Evolutionary conservation across 495 filamentous ascomycete genomes (phyloP), one percentile per base, ranked within the genome.

Genomic region (Penicillium silybi): DNA sequence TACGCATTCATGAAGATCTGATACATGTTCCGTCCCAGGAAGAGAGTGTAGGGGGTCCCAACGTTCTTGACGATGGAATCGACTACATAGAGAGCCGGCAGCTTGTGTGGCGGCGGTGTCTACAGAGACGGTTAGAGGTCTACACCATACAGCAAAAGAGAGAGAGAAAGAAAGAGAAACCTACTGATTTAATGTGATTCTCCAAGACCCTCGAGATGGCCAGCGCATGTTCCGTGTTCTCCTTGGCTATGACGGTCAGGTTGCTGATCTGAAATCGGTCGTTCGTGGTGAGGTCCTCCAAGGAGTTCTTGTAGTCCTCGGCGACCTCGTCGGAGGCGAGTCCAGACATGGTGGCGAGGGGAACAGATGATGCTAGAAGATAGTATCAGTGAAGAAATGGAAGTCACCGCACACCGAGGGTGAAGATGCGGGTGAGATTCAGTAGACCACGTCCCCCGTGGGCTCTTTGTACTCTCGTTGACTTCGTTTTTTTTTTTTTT

Each of bases 41-140:
- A 97, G 6, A 96, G 79, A 1, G 90, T 95, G 70, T 97, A 98
- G 42, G 93, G 95, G 1, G 91, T 96, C 22, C 95, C 95, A 50
- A 97, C 91, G 78, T 97, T 97, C 74, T 98, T 98, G 61, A 93
- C 93, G 49, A 98, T 88, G 8, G 92, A 97, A 73, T 98, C 93
- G 65, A 97, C 88, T 59, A 98, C 86, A 75, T 97, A 98, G n/a
- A 98, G 79, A 2, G 95, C 89, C 19, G 92, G 90, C 15, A 98
- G 75, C 61, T 97, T 98, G 65, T 87, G 87, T 32, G 77, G 75
- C 18, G 93, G 90, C 39, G 89, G 82, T 38, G 84, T 87, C 92
- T 98, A 77, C 56, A 70, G 51, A 65, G 51, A 60, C 40, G 42
- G 69, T 77, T 66, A 77, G 74, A 71, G 60, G 22, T 44, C 54